Evolutionary conservation across 495 filamentous ascomycete genomes (phyloP).

Genomic region (Talaromyces ruber): DNA sequence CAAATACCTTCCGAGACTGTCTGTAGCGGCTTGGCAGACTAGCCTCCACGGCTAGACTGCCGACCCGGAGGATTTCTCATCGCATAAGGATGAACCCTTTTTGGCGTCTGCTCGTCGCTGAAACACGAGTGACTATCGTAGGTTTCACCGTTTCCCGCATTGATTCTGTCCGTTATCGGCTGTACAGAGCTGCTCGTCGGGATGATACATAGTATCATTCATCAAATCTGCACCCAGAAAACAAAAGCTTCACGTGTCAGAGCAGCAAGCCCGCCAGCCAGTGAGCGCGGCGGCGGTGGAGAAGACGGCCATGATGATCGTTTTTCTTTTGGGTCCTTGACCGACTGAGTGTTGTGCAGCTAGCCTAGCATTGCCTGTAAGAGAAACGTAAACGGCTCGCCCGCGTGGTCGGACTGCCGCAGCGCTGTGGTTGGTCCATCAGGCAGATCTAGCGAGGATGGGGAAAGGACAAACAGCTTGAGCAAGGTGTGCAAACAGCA

Average conservation of each 20-base stretch:
- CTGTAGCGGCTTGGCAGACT: not conserved
- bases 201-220: not conserved
- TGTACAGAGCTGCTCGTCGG: not conserved
- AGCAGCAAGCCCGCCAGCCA: not conserved
- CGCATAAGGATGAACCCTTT: not conserved
- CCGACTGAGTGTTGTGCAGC: not conserved
- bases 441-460: too few species aligned
- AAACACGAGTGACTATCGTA: not conserved
- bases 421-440: too few species aligned
- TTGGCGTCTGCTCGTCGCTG: not conserved
- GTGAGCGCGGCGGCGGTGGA: not conserved
- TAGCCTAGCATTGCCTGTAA: too few species aligned
- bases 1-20: not conserved
- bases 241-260: not conserved
- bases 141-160: not conserved
- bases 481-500: too few species aligned
- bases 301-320: not conserved
- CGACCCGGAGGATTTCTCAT: not conserved
- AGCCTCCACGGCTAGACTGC: not conserved
- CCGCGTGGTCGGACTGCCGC: not conserved
- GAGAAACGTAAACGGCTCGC: not conserved
- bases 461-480: too few species aligned
- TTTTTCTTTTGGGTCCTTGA: not conserved
- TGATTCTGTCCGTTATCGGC: not conserved
- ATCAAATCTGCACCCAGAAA: not conserved